Conservation (phyloP, 768 basidiomycete species). For the Myochromella boudieri region DNA sequence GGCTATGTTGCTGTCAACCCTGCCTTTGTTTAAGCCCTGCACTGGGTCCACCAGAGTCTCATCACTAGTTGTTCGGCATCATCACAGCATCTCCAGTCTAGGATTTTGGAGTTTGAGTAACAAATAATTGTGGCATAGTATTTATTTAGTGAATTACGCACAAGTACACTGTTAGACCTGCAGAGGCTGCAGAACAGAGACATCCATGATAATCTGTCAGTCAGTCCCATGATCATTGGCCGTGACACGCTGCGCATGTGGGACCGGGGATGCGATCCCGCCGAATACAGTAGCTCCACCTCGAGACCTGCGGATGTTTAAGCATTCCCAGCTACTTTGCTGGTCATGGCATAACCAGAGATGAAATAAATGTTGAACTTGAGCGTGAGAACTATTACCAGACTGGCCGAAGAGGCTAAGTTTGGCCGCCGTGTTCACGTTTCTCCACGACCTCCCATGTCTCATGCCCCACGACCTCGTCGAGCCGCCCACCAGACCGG, state of each 20-base stretch:
- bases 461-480: conserved; percentile 35
- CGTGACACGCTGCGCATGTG: neutral
- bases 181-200: no score
- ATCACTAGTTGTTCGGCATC: no score
- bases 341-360: no score
- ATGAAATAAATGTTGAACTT: no score
- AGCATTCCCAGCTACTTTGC: no score
- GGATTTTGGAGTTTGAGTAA: no score
- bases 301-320: no score
- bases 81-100: no score
- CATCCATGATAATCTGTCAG: no score
- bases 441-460: conserved; percentile 30
- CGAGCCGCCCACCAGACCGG: conserved; percentile 40
- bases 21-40: conserved; percentile 32
- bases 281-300: neutral
- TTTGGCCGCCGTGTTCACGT: conserved; percentile 15
- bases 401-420: conserved; percentile 2
- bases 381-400: conserved; percentile 13
- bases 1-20: conserved; percentile 77
- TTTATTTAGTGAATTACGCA: neutral
- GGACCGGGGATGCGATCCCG: neutral
- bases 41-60: no score
- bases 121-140: neutral
- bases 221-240: neutral
- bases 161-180: no score